Conservation (phyloP, 345 rosid species). For the Eucalyptus brandiana region DNA sequence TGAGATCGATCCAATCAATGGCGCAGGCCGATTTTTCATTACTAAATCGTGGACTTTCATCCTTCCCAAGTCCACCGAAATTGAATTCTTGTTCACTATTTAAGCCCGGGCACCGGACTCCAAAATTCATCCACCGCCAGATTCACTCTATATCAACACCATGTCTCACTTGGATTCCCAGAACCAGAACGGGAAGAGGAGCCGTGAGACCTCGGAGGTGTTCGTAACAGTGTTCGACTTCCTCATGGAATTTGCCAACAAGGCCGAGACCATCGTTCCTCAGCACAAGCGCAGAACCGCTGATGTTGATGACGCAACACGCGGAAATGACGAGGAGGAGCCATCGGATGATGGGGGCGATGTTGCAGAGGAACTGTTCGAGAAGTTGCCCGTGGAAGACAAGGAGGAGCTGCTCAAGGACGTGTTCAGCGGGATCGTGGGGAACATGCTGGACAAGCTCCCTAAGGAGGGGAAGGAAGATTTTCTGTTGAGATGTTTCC, state of each 20-base stretch:
- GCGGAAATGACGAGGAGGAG: not conserved
- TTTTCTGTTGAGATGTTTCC: not conserved
- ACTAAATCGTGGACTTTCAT: not conserved
- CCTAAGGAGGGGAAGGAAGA: not conserved
- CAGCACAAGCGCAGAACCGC: not conserved
- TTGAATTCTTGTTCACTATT: not conserved
- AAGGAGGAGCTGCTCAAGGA: not conserved
- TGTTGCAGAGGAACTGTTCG: not conserved
- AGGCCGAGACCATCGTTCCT: no score
- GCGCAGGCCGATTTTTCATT: not conserved
- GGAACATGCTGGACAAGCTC: not conserved
- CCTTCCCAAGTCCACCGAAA: not conserved
- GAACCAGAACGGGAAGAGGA: no score
- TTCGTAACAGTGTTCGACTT: no score
- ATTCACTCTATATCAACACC: not conserved
- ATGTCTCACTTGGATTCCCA: no score
- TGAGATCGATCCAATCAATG: not conserved
- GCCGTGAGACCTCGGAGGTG: no score
- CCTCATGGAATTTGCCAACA: no score
- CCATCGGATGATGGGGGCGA: not conserved
- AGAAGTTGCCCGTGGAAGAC: not conserved
- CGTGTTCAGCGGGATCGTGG: not conserved
- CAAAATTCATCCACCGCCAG: not conserved
- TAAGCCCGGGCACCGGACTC: not conserved
- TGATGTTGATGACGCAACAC: fast-evolving